A percentile compares a stretch with the other conserved stretches of the same genome.
Evolutionary conservation across 2,329 filamentous ascomycete species (phyloP).

Genomic region (Penicillium sp.): DNA sequence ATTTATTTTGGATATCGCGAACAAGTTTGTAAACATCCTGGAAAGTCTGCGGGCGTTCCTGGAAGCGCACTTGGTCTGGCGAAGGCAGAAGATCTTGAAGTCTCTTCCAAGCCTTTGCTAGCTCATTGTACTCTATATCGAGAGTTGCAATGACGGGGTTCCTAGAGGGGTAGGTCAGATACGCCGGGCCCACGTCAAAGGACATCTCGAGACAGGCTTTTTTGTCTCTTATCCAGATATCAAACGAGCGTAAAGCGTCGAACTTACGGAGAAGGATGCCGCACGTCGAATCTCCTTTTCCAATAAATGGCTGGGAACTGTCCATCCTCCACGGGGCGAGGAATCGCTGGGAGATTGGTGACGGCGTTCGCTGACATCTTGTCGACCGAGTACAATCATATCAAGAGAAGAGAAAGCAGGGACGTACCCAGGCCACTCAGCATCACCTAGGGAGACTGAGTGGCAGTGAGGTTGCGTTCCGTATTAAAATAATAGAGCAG

Average conservation of each 20-base stretch:
- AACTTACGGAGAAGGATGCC: constrained; percentile 35
- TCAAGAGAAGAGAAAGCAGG: constrained; percentile 24
- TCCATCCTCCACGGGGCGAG: constrained; percentile 18
- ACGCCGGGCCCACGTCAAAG: not conserved
- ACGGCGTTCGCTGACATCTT: constrained; percentile 24
- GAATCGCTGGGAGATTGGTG: constrained; percentile 14
- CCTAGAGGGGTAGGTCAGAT: constrained; percentile 22
- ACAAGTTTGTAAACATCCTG: constrained; percentile 37
- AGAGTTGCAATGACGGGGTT: constrained; percentile 38
- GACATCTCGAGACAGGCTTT: not conserved
- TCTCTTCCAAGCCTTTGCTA: constrained; percentile 41
- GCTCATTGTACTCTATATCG: constrained; percentile 45
- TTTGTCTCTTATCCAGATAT: not conserved
- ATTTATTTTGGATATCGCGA: constrained; percentile 32
- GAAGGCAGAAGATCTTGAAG: constrained; percentile 37
- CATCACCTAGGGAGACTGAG: constrained; percentile 5
- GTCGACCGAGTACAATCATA: constrained; percentile 25
- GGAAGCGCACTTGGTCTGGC: constrained; percentile 34
- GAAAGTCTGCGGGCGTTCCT: constrained; percentile 33
- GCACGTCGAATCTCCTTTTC: constrained; percentile 37
- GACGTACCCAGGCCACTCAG: constrained; percentile 18
- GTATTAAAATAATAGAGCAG: not conserved
- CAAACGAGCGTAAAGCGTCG: not conserved
- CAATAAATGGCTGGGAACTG: constrained; percentile 25
- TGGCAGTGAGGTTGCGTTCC: not conserved